Conservation (phyloP, 2,329 filamentous ascomycete species). For the Anthostomella pinea region DNA sequence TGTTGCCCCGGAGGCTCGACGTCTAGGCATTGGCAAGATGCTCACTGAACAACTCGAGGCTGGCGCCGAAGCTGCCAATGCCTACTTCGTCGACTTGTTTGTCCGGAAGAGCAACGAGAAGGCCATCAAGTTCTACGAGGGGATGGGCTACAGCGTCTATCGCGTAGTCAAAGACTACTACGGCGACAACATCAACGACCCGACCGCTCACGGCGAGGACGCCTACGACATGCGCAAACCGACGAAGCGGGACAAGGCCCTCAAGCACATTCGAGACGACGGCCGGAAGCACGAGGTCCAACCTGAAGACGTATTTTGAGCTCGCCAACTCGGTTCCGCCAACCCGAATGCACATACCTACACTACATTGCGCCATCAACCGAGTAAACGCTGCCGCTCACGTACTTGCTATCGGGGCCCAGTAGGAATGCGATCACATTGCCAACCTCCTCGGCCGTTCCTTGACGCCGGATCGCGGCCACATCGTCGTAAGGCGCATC, state of each 20-base stretch:
- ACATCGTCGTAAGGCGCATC: conserved; percentile 42
- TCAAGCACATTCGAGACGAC: conserved; percentile 73
- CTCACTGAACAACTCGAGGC: conserved; percentile 78
- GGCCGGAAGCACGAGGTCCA: conserved; percentile 76
- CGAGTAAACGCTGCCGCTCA: conserved; percentile 44
- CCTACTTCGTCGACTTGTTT: conserved; percentile 96
- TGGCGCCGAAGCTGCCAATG: conserved; percentile 76
- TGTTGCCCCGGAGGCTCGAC: conserved; percentile 79
- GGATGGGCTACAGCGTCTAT: conserved; percentile 89
- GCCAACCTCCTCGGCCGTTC: conserved; percentile 46
- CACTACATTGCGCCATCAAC: conserved; percentile 42
- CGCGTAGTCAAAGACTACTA: conserved; percentile 90
- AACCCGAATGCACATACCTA: background rate
- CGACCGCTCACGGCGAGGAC: conserved; percentile 68
- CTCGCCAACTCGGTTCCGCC: conserved; percentile 1
- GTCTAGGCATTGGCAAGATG: conserved; percentile 81
- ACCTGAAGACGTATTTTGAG: conserved; percentile 82
- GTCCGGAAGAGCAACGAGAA: conserved; percentile 84
- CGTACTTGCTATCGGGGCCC: conserved; percentile 44
- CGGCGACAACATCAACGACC: conserved; percentile 72
- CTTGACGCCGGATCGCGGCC: conserved; percentile 41
- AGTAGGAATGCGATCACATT: conserved; percentile 47
- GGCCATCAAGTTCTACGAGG: conserved; percentile 85
- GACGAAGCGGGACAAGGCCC: conserved; percentile 73
- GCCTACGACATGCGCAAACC: conserved; percentile 97